A percentile compares a stretch with the other conserved stretches of the same genome.
These are phyloP conservation scores for Didymella arachidicola DNA, from an alignment of 2,329 filamentous ascomycete genomes.

Conservation along the genomic window DNA sequence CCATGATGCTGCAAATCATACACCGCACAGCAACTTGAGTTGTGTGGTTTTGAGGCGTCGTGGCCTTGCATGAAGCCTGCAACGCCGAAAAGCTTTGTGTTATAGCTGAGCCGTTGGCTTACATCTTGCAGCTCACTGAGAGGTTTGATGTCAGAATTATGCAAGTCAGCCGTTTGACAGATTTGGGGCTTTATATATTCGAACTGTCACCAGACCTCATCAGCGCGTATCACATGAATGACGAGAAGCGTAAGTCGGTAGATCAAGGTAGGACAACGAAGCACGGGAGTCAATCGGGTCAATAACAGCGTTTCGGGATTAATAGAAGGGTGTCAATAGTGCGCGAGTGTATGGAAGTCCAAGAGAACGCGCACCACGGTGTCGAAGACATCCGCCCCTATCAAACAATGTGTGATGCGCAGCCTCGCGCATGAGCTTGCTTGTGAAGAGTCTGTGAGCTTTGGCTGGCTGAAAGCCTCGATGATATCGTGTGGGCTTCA, in stretches of 20 bases:
- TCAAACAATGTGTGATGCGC: not conserved
- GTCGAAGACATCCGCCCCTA: not conserved
- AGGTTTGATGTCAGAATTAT: not conserved
- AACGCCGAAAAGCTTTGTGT: constrained; percentile 11
- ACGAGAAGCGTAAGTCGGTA: not conserved
- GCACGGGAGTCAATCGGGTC: not conserved
- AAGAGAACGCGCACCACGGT: too few species aligned
- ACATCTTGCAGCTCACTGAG: not conserved
- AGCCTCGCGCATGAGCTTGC: not conserved
- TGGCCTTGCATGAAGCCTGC: constrained; percentile 3
- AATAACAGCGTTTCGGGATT: not conserved
- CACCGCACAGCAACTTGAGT: too few species aligned
- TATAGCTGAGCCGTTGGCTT: constrained; percentile 13
- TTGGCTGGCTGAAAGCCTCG: not conserved
- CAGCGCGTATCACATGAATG: not conserved
- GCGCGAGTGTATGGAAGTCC: not conserved
- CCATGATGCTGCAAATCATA: too few species aligned
- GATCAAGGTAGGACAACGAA: not conserved
- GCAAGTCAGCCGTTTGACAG: not conserved
- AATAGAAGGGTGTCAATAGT: not conserved
- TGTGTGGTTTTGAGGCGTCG: constrained; percentile 1
- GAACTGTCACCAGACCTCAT: not conserved
- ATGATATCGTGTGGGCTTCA: not conserved
- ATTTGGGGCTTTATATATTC: not conserved
- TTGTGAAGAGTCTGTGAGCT: not conserved